Base-by-base conservation (phyloP, 2,329 filamentous ascomycete genomes). In the Claviceps sp. region DNA sequence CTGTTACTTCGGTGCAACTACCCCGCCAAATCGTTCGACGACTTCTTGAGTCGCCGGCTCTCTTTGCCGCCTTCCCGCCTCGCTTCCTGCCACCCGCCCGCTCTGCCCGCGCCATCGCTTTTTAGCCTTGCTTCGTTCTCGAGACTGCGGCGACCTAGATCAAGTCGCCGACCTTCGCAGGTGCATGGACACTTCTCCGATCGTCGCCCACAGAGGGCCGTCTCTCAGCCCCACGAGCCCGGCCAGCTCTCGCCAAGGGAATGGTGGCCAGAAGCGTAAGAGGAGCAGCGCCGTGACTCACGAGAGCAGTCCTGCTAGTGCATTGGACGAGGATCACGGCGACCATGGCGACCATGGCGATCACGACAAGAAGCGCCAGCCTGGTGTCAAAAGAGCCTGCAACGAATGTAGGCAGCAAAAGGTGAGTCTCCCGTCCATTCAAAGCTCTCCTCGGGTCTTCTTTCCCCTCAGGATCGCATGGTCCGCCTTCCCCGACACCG, bases 371-470 rank as follows among this genome's bases (percentile, higher is more conserved):
- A 81, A 80, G 66, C 75, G 81, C 55, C 79, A 83, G 58, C 81
- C 82, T 26, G 81, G 81, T 51, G 82, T 85, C 48, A 88, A 91
- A 71, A 77, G 87, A 61, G 86, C 86, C 5, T 91, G 86, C 68
- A 90, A 90, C 63, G 86, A 91, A 67, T 91, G 86, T 64, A 78
- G 86, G 55, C 86, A 91, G 69, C 86, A 91, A 68, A 91, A 91
- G 75, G 86, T 88, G 70, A 76, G 72, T 37, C 18, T 13, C 6
- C 24, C 4, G 3, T 26, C 13, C 22, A 5, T 14, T 9, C 14
- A 4, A 11, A 6, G 13, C 14, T 8, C 6, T 6, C 30, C 13
- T 42, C 40, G 6, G 40, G 9, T 43, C 22, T 43, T 7, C 41
- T 13, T 43, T 43, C 9, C 22, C 18, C 13, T 9, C 16, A 22